Base-by-base conservation (phyloP, 768 basidiomycete species). In the Auricularia heimuer region DNA sequence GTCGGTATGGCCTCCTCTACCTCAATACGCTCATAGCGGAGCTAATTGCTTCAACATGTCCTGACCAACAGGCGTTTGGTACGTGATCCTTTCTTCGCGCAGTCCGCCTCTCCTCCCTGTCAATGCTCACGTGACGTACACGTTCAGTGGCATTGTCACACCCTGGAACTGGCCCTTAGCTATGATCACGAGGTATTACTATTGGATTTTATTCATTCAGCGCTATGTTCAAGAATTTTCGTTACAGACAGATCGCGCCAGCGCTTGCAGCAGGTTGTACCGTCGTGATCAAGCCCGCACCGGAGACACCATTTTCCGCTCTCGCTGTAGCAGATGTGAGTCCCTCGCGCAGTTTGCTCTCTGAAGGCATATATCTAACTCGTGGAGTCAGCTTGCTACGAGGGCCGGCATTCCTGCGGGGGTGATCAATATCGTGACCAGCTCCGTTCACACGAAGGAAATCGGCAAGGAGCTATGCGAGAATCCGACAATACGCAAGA, bases 91-190 rank as follows among this genome's bases (percentile, higher is more conserved):
- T 29, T 29, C 29, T 29, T 29, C 29, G 29, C 29, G 29, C 29
- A 29, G 29, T 29, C 29, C 29, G 29, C 29, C 29, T 29, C 29
- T 29, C 29, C 2, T 2, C 29, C 2, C 29, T 29, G 29, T 29
- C 29, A 29, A 29, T 29, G 29, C 29, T 29, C 29, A 3, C 29
- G 29, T 29, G 29, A 29, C 2, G 2, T 29, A 29, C 29, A 29
- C 29, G 2, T 29, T 29, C 29, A 92, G 90, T 8, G 87, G 88
- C 4, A 90, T 92, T 68, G 68, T 92, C 47, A 91, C 90, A 1
- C 90, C 90, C 42, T 91, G 90, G 92, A 94, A 97, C 75, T 98
- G 96, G 78, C 95, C 95, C 1, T 92, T 90, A 33, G 92, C 93
- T 0, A 95, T 95, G 92, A 75, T 60, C 47, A 51, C 47, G 71